Percentiles rank a stretch among this genome's conserved stretches.
Conservation (phyloP, 768 basidiomycete species). For the Multifurca ochricompacta region DNA sequence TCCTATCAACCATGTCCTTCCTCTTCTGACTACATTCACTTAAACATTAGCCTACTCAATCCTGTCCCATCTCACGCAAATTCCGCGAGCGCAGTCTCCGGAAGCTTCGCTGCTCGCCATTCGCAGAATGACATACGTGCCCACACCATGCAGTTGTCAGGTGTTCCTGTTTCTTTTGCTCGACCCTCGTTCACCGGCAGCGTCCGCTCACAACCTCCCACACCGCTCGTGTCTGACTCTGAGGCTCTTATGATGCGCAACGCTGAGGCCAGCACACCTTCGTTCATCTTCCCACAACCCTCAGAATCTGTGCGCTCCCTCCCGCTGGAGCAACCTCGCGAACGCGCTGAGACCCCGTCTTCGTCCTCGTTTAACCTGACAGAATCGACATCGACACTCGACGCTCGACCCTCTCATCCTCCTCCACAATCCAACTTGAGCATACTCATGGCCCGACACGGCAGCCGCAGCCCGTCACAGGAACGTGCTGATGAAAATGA, state of each 20-base stretch:
- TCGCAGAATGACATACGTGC: conserved; percentile 59
- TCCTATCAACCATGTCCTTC: neutral
- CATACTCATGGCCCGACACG: conserved; percentile 28
- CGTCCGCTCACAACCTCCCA: conserved; percentile 23
- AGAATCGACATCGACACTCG: conserved; percentile 17
- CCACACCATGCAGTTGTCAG: conserved; percentile 58
- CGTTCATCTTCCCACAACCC: conserved; percentile 17
- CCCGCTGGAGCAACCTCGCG: conserved; percentile 8
- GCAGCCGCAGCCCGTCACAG: conserved; percentile 9
- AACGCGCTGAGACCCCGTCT: conserved; percentile 19
- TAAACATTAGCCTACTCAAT: conserved; percentile 44
- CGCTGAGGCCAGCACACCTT: conserved; percentile 9
- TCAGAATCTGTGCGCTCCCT: conserved; percentile 14
- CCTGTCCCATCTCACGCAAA: conserved; percentile 30
- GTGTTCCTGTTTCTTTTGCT: conserved; percentile 35
- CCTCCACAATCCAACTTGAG: conserved; percentile 30
- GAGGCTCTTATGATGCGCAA: conserved; percentile 16
- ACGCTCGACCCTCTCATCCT: conserved; percentile 17
- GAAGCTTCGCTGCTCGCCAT: conserved; percentile 32
- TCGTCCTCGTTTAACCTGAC: conserved; percentile 24
- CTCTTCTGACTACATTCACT: conserved; percentile 1
- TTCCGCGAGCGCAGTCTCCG: conserved; percentile 16
- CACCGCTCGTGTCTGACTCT: conserved; percentile 35
- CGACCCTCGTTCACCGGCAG: conserved; percentile 20
- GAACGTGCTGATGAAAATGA: conserved; percentile 5